These are phyloP conservation scores for Russula emetica DNA, from an alignment of 768 basidiomycete species.

Conservation along the genomic window DNA sequence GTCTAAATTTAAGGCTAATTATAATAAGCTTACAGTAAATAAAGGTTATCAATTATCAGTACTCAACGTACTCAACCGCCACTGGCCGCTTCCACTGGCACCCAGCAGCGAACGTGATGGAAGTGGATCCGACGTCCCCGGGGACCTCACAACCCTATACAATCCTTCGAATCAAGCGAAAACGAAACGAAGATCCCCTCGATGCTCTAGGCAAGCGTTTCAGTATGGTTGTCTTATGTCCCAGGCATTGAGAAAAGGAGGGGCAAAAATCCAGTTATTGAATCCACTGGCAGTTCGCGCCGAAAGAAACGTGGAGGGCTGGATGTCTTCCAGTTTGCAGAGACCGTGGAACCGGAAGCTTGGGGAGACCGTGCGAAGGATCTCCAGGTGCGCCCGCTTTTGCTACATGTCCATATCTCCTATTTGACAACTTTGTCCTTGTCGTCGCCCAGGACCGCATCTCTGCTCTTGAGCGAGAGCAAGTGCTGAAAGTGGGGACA, in stretches of 20 bases:
- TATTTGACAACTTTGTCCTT: background rate
- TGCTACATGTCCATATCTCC: background rate
- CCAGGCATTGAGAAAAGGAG: background rate
- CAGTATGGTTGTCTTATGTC: conserved; percentile 15
- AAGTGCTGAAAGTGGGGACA: conserved; percentile 2
- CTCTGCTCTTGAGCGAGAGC: conserved; percentile 30
- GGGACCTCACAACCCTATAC: conserved; percentile 47
- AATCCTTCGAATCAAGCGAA: conserved; percentile 77
- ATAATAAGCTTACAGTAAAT: too few species aligned
- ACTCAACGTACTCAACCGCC: too few species aligned
- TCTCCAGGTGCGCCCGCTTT: conserved; percentile 51
- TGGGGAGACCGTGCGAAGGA: conserved; percentile 63
- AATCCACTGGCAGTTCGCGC: conserved; percentile 44
- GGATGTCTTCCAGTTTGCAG: conserved; percentile 76
- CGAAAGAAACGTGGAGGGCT: conserved; percentile 50
- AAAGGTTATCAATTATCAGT: too few species aligned
- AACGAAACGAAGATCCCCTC: conserved; percentile 75
- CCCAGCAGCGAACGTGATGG: conserved; percentile 9
- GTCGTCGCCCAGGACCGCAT: conserved; percentile 29
- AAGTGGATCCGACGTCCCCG: conserved; percentile 22
- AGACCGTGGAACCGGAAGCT: conserved; percentile 64
- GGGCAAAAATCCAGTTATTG: conserved; percentile 46
- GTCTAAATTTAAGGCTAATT: too few species aligned
- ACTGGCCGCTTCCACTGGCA: too few species aligned
- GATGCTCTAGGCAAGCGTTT: conserved; percentile 65